Conservation (phyloP, 2,329 filamentous ascomycete species). For the Ophiosphaerella herpotricha region DNA sequence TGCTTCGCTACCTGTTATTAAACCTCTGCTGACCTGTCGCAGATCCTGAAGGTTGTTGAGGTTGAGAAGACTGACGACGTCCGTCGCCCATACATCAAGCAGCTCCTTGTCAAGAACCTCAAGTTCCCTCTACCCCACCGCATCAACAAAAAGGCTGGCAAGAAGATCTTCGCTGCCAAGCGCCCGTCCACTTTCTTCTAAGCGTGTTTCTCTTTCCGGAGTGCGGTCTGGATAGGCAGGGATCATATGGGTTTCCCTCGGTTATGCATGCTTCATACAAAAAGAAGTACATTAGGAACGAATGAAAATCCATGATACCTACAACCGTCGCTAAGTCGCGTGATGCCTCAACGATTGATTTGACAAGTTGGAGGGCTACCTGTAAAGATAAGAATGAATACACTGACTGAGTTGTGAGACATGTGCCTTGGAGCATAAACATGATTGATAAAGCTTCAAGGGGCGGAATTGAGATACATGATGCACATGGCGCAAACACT, state of each 20-base stretch:
- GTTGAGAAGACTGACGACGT: conserved; percentile 91
- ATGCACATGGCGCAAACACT: too few species aligned
- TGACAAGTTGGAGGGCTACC: too few species aligned
- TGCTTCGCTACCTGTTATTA: not conserved
- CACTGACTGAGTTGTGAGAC: too few species aligned
- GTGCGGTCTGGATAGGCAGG: conserved; percentile 46
- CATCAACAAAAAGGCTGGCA: conserved; percentile 77
- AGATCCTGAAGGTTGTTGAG: conserved; percentile 99
- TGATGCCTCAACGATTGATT: conserved; percentile 14
- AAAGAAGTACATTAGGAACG: conserved; percentile 50
- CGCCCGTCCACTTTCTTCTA: conserved; percentile 98
- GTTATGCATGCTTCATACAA: conserved; percentile 47
- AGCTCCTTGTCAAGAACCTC: conserved; percentile 92
- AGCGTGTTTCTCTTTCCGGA: conserved; percentile 53
- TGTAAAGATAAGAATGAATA: too few species aligned
- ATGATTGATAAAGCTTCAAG: too few species aligned
- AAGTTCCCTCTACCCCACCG: conserved; percentile 99
- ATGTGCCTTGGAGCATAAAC: too few species aligned
- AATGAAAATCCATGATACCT: conserved; percentile 50
- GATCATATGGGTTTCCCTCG: conserved; percentile 47
- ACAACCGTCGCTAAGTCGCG: conserved; percentile 25
- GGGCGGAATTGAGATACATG: too few species aligned
- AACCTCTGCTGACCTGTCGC: conserved; percentile 11
- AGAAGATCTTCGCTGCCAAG: conserved; percentile 91
- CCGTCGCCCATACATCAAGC: conserved; percentile 99